Evolutionary conservation across 208 protist genomes (phyloP).

Genomic region (Endotrypanum monterogeii): DNA sequence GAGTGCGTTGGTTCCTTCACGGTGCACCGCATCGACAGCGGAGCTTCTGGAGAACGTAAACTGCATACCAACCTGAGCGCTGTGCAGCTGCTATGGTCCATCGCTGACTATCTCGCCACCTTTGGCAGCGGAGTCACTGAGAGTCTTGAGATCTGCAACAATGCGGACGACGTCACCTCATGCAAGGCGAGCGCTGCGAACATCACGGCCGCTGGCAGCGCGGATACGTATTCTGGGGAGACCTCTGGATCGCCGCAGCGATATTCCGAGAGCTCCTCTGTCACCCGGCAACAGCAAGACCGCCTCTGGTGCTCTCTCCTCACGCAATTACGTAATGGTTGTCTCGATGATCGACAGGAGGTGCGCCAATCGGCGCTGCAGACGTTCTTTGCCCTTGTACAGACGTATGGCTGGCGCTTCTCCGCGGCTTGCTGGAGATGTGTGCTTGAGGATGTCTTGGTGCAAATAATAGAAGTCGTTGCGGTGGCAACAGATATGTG

Average conservation of each 20-base stretch:
- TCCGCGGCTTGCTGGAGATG: conserved; percentile 55
- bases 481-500: conserved; percentile 35
- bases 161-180: neutral
- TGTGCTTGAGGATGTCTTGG: conserved; percentile 50
- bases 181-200: neutral
- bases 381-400: conserved; percentile 81
- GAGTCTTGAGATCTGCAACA: neutral
- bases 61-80: conserved; percentile 85
- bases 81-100: conserved; percentile 86
- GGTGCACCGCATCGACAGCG: conserved; percentile 33
- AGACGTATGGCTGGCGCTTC: conserved; percentile 74
- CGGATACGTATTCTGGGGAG: neutral
- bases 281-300: conserved; percentile 14
- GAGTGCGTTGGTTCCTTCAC: conserved; percentile 64
- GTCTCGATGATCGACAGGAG: conserved; percentile 63
- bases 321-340: conserved; percentile 50
- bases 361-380: conserved; percentile 82
- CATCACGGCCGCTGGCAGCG: neutral
- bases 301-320: conserved; percentile 46
- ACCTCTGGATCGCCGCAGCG: neutral
- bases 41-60: conserved; percentile 33
- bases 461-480: conserved; percentile 51
- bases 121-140: conserved; percentile 11
- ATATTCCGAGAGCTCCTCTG: neutral
- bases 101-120: conserved; percentile 71